Evolutionary conservation across 352 stramenopile species (phyloP).

Genomic region (Peronospora farinosa): DNA sequence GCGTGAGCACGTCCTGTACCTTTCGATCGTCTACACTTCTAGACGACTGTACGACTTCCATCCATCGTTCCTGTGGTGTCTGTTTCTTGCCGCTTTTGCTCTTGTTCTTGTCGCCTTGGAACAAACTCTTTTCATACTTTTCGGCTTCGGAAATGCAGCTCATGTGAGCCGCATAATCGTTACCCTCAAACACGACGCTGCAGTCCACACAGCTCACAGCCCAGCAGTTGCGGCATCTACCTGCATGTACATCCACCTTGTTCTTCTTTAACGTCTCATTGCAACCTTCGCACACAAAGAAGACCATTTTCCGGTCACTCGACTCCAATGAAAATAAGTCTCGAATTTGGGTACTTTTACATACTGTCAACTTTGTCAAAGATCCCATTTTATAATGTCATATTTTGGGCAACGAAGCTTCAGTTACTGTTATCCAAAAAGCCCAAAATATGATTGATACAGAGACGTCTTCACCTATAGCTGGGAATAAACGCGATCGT

Average conservation of each 20-base stretch:
- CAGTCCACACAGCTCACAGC: constrained; percentile 92
- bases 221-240: constrained; percentile 83
- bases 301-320: constrained; percentile 46
- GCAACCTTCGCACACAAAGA: constrained; percentile 84
- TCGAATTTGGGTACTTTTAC: neutral
- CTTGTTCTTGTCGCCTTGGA: constrained; percentile 57
- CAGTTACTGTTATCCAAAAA: neutral
- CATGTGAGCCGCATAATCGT: constrained; percentile 85
- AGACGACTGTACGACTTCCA: constrained; percentile 58
- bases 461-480: constrained; percentile 4
- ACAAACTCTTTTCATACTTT: constrained; percentile 90
- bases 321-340: constrained; percentile 1
- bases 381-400: neutral
- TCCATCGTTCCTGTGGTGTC: constrained; percentile 85
- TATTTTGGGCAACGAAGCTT: constrained; percentile 11
- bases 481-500: constrained; percentile 17
- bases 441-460: neutral
- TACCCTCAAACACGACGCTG: constrained; percentile 85
- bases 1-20: constrained; percentile 61
- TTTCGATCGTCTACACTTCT: constrained; percentile 44
- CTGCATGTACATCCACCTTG: constrained; percentile 87
- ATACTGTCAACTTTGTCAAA: neutral
- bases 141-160: constrained; percentile 91
- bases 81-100: constrained; percentile 60
- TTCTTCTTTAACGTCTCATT: constrained; percentile 93